Evolutionary conservation across 306 rosid species (phyloP).

Genomic region (Vicia villosa): DNA sequence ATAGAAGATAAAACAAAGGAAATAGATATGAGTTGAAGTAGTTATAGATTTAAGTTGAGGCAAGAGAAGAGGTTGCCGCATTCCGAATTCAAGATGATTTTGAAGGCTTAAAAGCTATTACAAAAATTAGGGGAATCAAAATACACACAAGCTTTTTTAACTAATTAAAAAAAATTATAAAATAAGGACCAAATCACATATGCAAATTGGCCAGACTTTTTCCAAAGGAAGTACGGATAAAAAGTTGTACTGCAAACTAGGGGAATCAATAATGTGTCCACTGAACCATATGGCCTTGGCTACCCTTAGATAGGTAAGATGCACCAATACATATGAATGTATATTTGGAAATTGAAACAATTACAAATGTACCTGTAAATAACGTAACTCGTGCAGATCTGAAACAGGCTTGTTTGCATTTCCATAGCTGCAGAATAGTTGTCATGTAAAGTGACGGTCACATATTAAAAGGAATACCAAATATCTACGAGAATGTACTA

Average conservation of each 20-base stretch:
- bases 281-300: slow-evolving; percentile 23
- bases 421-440: slow-evolving; percentile 79
- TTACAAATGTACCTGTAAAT: slow-evolving; percentile 54
- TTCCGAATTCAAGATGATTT: slow-evolving; percentile 12
- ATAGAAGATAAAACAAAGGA: slow-evolving; percentile 5
- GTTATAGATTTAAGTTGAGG: slow-evolving; percentile 4
- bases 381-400: slow-evolving; percentile 64
- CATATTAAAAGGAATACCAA: slow-evolving; percentile 32
- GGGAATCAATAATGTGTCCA: slow-evolving; percentile 16
- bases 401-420: slow-evolving; percentile 64
- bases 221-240: slow-evolving; percentile 3
- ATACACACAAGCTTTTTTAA: slow-evolving; percentile 3
- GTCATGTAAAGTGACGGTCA: slow-evolving; percentile 29
- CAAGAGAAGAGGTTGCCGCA: slow-evolving; percentile 9
- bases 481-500: slow-evolving; percentile 20
- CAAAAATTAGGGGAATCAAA: too few relatives aligned
- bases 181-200: neutral
- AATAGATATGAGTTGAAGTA: neutral
- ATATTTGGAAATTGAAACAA: neutral
- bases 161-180: slow-evolving; percentile 4
- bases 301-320: slow-evolving; percentile 12
- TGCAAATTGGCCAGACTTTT: slow-evolving; percentile 7
- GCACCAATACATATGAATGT: slow-evolving; percentile 3
- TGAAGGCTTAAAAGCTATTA: neutral
- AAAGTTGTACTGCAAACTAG: neutral